Evolutionary conservation across 2,329 filamentous ascomycete species (phyloP).

Genomic region (Phialocephala subalpina): DNA sequence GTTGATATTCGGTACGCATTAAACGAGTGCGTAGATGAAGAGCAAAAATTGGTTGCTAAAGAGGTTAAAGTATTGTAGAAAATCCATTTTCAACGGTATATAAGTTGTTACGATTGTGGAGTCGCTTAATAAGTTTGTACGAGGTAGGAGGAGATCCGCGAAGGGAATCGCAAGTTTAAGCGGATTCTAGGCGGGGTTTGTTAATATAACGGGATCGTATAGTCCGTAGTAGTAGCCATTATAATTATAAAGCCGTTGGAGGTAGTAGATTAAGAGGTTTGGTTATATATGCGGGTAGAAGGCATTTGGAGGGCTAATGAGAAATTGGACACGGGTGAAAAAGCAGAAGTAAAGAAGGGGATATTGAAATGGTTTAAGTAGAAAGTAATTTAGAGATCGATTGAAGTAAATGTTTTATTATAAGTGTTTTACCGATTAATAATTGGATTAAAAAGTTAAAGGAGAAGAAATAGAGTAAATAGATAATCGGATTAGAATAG

Average conservation of each 20-base stretch:
- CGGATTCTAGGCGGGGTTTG: slow-evolving; percentile 5
- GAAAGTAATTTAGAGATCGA: slow-evolving; percentile 5
- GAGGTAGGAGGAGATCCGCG: slow-evolving; percentile 1
- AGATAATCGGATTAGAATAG: too few relatives aligned
- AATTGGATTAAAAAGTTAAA: slow-evolving; percentile 1
- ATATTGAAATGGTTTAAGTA: slow-evolving; percentile 14
- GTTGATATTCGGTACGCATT: too few relatives aligned
- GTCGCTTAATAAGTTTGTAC: background rate
- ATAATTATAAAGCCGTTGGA: slow-evolving; percentile 5
- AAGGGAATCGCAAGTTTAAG: slow-evolving; percentile 7
- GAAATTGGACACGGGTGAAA: background rate
- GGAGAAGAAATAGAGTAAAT: background rate
- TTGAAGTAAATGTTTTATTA: slow-evolving; percentile 4
- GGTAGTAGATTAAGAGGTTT: slow-evolving; percentile 6
- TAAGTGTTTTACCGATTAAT: slow-evolving; percentile 10
- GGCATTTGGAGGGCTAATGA: slow-evolving; percentile 10
- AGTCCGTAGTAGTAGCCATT: slow-evolving; percentile 8
- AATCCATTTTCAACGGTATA: background rate
- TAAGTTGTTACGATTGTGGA: slow-evolving; percentile 8
- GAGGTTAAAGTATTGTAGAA: background rate
- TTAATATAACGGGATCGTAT: slow-evolving; percentile 12
- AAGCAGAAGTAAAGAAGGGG: slow-evolving; percentile 10
- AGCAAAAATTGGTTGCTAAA: too few relatives aligned
- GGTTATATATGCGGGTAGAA: background rate
- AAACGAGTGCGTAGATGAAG: too few relatives aligned